Base-by-base conservation (phyloP, 148 eudicot genomes). In the Bassia scoparia region DNA sequence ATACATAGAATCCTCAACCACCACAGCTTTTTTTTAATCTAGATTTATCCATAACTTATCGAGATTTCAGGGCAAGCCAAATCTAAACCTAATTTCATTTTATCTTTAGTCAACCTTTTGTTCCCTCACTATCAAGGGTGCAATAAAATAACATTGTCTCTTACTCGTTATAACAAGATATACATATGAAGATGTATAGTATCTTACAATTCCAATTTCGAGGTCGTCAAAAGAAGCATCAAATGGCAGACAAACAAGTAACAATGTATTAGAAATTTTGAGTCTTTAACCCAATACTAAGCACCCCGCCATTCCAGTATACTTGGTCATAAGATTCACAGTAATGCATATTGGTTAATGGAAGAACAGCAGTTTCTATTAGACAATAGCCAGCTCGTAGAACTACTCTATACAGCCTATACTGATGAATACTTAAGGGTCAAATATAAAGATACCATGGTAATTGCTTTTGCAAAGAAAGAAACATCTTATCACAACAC, bases 261-360 rank as follows among this genome's bases (percentile, higher is more conserved):
- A 29, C 16, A 9, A 62, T 38, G 7, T 17, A 33, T 9, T 10
- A 18, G 35, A 62, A 7, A 1, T n/a, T 35, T 20, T 27, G 6
- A 11, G 24, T 37, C 27, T 34, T 27, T 27, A n/a, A 26, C 44
- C 44, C 44, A 62, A 35, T 21, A 31, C 7, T 24, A 21, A 62
- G 29, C 29, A n/a, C 46, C 67, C n/a, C n/a, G n/a, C 27, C 26
- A 37, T 62, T 44, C 44, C 35, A 35, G 26, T 37, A 35, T 61
- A 33, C 37, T 31, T 18, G 63, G 61, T 11, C 4, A 3, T 18
- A 18, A 10, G 4, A 35, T 35, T 13, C 17, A 35, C 23, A 37
- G 43, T 20, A 33, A 34, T 61, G 66, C 26, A 61, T 61, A 61
- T 35, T 63, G 67, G 38, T 27, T 27, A 63, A 63, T 15, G 48